A percentile compares a stretch with the other conserved stretches of the same genome.
Evolutionary conservation across 2,329 filamentous ascomycete species (phyloP).

Genomic region (Apiospora sp.): DNA sequence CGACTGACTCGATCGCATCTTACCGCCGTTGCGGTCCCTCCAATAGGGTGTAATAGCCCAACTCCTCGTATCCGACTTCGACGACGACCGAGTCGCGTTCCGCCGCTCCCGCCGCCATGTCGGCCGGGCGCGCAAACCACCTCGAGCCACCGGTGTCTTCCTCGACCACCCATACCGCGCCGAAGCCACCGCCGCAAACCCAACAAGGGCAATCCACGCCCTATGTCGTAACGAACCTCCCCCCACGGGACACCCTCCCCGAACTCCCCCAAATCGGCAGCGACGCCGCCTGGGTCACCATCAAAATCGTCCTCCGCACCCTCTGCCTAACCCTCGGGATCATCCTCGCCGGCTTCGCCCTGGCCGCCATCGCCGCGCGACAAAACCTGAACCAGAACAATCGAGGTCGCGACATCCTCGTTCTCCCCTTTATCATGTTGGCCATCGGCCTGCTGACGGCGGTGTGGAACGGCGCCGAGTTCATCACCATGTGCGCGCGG

Average conservation of each 20-base stretch:
- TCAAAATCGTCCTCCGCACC: conserved; percentile 36
- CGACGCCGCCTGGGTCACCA: conserved; percentile 35
- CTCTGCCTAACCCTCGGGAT: conserved; percentile 28
- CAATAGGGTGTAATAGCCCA: background rate
- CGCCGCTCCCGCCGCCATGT: background rate
- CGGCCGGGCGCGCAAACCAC: background rate
- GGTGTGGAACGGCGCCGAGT: conserved; percentile 38
- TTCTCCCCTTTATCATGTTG: background rate
- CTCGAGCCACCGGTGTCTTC: background rate
- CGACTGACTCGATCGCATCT: background rate
- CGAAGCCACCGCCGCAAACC: background rate
- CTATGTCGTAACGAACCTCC: background rate
- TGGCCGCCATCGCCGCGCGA: conserved; percentile 24
- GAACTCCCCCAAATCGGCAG: conserved; percentile 31
- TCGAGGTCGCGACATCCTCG: too few species aligned
- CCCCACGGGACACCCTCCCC: conserved; percentile 24
- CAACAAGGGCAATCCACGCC: background rate
- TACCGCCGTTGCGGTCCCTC: background rate
- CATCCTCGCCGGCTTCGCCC: conserved; percentile 24
- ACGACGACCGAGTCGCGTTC: background rate
- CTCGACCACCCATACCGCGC: background rate
- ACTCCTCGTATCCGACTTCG: background rate
- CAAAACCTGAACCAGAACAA: background rate
- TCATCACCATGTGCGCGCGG: conserved; percentile 36
- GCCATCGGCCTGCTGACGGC: background rate